A percentile compares a stretch with the other conserved stretches of the same genome.
These are phyloP conservation scores for Mycosphaerella arachidis DNA, from an alignment of 2,329 filamentous ascomycete genomes.

Conservation along the genomic window DNA sequence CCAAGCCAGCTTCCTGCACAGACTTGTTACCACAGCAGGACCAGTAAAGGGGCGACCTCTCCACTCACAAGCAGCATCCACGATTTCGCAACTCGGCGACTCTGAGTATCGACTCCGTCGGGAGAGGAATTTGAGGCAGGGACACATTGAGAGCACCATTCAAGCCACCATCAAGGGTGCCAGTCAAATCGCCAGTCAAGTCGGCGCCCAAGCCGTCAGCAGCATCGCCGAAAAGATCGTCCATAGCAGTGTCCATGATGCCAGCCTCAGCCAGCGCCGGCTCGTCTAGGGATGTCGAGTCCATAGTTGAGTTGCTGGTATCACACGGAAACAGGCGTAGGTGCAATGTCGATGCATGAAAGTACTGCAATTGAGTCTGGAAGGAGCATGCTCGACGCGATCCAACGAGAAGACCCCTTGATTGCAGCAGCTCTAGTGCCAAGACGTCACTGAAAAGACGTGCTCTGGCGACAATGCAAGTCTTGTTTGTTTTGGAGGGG, in stretches of 20 bases:
- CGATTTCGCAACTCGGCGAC: slow-evolving; percentile 70
- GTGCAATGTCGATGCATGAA: not conserved
- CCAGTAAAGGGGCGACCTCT: not conserved
- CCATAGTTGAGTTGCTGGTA: slow-evolving; percentile 3
- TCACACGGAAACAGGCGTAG: not conserved
- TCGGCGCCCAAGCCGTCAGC: slow-evolving; percentile 36
- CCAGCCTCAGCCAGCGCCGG: slow-evolving; percentile 18
- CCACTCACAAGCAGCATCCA: slow-evolving; percentile 75
- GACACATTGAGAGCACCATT: slow-evolving; percentile 50
- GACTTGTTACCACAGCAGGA: slow-evolving; percentile 4
- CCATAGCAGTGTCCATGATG: slow-evolving; percentile 41
- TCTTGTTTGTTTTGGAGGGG: too few species aligned
- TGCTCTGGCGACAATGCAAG: too few species aligned
- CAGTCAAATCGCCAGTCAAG: slow-evolving; percentile 40
- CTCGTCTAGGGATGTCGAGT: slow-evolving; percentile 17
- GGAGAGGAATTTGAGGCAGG: slow-evolving; percentile 48
- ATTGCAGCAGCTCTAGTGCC: too few species aligned
- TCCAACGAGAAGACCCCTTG: not conserved
- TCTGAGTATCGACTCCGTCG: slow-evolving; percentile 62
- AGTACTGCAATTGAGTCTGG: not conserved
- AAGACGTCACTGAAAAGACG: too few species aligned
- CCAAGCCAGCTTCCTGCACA: slow-evolving; percentile 71
- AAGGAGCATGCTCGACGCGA: not conserved
- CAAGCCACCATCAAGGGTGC: slow-evolving; percentile 69
- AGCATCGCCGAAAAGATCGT: slow-evolving; percentile 70